A percentile compares a stretch with the other conserved stretches of the same genome.
phyloP scores from a whole-genome alignment of 192 early-diverging fungal genomes.

The Linnemannia schmuckeri region DNA sequence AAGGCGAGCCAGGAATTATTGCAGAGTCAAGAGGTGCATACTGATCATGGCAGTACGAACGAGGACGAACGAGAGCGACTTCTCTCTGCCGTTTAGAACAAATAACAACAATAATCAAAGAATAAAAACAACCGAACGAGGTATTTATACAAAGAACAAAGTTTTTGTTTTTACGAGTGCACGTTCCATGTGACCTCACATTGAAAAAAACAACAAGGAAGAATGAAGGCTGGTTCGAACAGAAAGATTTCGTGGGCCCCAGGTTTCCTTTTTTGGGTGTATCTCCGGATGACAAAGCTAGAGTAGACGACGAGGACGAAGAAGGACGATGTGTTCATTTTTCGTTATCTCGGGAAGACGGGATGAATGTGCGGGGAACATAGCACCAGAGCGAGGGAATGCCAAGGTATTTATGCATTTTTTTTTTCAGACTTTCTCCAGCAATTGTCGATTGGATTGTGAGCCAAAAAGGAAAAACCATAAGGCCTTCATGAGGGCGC shows the following conservation, averaged over 20 bases:
- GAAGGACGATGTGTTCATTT: not conserved
- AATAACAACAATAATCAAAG: not conserved
- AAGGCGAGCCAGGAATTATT: slow-evolving; percentile 28
- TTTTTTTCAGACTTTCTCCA: not conserved
- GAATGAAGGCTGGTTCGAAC: too few species aligned
- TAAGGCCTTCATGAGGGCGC: slow-evolving; percentile 6
- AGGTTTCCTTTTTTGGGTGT: not conserved
- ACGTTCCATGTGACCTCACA: slow-evolving; percentile 1
- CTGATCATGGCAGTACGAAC: not conserved
- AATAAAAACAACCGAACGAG: too few species aligned
- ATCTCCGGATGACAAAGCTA: slow-evolving; percentile 3
- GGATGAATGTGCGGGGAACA: not conserved
- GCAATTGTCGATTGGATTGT: not conserved
- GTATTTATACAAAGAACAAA: not conserved
- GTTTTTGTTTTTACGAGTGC: not conserved
- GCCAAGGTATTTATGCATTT: slow-evolving; percentile 6
- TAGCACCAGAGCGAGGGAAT: not conserved
- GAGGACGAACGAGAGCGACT: slow-evolving; percentile 31
- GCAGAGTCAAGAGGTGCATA: slow-evolving; percentile 5
- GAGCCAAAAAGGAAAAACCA: slow-evolving; percentile 8
- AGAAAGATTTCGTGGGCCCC: not conserved
- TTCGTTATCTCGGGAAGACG: not conserved
- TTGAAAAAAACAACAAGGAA: not conserved
- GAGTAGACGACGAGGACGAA: not conserved
- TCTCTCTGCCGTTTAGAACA: slow-evolving; percentile 4